A percentile compares a stretch with the other conserved stretches of the same genome.
phyloP scores from a whole-genome alignment of 2,329 filamentous ascomycete genomes.

The Clonostachys sp. region DNA sequence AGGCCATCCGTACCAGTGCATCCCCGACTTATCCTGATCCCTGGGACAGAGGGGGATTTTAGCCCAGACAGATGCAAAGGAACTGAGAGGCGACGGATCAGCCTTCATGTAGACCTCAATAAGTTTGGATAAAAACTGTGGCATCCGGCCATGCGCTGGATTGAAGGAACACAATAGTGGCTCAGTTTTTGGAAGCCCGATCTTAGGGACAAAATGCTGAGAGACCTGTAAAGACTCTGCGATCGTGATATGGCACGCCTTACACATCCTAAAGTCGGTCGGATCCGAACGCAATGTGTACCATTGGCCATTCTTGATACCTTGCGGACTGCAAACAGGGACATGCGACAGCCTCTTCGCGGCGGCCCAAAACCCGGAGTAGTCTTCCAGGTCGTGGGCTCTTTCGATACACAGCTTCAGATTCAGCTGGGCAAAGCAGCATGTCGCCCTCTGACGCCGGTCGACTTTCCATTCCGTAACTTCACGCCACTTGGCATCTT shows the following conservation, averaged over 20 bases:
- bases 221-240: conserved; percentile 20
- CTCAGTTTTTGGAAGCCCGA: conserved; percentile 6
- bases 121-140: conserved; percentile 12
- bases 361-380: conserved; percentile 24
- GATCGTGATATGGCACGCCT: conserved; percentile 23
- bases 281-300: conserved; percentile 24
- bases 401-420: conserved; percentile 19
- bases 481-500: conserved; percentile 15
- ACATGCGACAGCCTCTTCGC: conserved; percentile 15
- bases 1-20: conserved; percentile 28
- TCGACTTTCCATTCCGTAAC: conserved; percentile 7
- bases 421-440: conserved; percentile 21
- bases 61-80: not conserved
- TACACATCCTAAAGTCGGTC: conserved; percentile 25
- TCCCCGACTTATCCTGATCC: conserved; percentile 11
- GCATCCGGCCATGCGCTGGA: conserved; percentile 16
- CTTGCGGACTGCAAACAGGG: conserved; percentile 19
- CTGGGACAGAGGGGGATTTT: conserved; percentile 5
- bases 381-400: conserved; percentile 19
- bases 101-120: conserved; percentile 14
- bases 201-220: conserved; percentile 18
- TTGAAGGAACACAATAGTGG: conserved; percentile 25
- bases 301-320: conserved; percentile 21
- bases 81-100: conserved; percentile 1
- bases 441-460: conserved; percentile 17